Base-by-base conservation (phyloP, 768 basidiomycete species). In the Lactifluus hygrophoroides region DNA sequence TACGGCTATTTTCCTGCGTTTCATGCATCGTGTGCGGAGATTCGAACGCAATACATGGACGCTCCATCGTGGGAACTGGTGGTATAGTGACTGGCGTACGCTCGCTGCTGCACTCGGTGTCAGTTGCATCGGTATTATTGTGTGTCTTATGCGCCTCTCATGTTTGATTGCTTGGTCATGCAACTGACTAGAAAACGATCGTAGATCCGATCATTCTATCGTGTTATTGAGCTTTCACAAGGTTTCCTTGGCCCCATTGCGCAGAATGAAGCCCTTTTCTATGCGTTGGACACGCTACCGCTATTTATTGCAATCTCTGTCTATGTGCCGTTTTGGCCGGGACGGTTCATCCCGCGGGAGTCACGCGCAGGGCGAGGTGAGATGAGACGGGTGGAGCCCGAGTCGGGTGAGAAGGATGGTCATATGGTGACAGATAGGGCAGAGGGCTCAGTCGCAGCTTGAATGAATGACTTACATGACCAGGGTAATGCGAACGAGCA, bases 281-380 rank as follows among this genome's bases (percentile, higher is more conserved):
- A 87, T 66, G 79, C 71, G 1, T 73, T 88, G 38, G 83, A 90
- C 67, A 79, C 84, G 0, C 73, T 87, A 5, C 86, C 86, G 8
- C 74, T 88, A 8, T 77, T 83, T 58, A 66, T 88, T 32, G 83
- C 85, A 25, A 77, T 83, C 44, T 69, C 68, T 0, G 71, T 80
- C 14, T 86, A 84, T 64, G 71, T 79, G 17, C 65, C 73, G 14
- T 82, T 84, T 68, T 90, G 86, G 85, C 87, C 85, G 3, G 82
- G 83, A 6, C 68, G 77, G 61, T 80, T 80, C 65, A 81, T 83
- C 28, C 63, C 63, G 0, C 57, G 40, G 32, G 30, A 27, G 19
- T 45, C 34, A 2, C 28, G 19, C 32, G 30, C 30, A 27, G 23
- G 14, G 68, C 74, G 74, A 64, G 72, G 73, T 49, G 73, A 72